phyloP scores from a whole-genome alignment of 2,329 filamentous ascomycete species.

The Nectriaceae sp. region DNA sequence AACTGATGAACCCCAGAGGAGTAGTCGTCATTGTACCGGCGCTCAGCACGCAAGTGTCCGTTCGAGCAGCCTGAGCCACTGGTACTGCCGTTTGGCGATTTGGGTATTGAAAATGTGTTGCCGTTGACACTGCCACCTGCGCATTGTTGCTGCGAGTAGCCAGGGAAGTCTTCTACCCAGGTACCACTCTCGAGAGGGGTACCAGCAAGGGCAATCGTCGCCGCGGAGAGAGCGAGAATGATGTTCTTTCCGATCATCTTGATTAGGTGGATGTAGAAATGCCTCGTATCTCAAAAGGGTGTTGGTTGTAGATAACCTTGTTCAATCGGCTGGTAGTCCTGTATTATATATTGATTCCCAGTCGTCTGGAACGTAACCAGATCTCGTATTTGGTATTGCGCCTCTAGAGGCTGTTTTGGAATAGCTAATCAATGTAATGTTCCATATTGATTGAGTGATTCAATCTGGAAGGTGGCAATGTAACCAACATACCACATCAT shows the following conservation, averaged over 20 bases:
- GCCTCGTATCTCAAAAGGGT: background rate
- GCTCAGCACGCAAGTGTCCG: slow-evolving; percentile 24
- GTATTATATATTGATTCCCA: background rate
- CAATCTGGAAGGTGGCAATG: background rate
- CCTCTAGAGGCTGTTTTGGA: background rate
- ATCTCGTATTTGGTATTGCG: background rate
- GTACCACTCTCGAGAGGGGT: slow-evolving; percentile 17
- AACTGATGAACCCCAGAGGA: slow-evolving; percentile 22
- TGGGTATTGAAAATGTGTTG: slow-evolving; percentile 17
- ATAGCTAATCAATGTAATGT: background rate
- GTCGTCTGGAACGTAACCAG: background rate
- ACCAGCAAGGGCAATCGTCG: slow-evolving; percentile 10
- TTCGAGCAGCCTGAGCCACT: slow-evolving; percentile 22
- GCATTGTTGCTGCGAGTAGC: slow-evolving; percentile 14
- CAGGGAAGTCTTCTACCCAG: slow-evolving; percentile 11
- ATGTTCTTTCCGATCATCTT: slow-evolving; percentile 5
- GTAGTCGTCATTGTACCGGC: slow-evolving; percentile 23
- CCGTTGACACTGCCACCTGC: slow-evolving; percentile 19
- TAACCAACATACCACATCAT: background rate
- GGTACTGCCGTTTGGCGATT: slow-evolving; percentile 17
- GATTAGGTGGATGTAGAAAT: background rate
- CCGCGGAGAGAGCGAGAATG: slow-evolving; percentile 13
- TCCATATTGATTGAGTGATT: background rate
- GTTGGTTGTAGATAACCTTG: background rate
- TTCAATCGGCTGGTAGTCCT: background rate